Conservation (phyloP, 495 filamentous ascomycete genomes). For the Penicillium turbatum region DNA sequence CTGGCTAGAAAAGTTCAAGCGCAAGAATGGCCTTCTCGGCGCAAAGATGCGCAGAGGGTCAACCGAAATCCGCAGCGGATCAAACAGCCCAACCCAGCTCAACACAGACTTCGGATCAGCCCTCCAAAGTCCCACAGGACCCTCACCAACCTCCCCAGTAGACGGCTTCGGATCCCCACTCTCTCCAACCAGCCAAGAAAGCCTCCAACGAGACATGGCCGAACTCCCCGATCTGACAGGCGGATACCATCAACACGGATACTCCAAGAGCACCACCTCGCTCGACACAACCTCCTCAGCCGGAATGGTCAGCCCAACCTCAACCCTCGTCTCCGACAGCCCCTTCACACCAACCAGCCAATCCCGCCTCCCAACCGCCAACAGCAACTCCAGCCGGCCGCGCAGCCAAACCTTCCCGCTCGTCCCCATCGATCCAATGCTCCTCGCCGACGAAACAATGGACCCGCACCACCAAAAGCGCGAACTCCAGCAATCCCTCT, state of each 20-base stretch:
- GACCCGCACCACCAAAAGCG: constrained; percentile 66
- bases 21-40: constrained; percentile 74
- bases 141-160: constrained; percentile 69
- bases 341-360: constrained; percentile 67
- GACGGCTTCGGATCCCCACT: constrained; percentile 55
- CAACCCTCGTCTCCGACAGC: constrained; percentile 75
- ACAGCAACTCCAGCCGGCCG: constrained; percentile 60
- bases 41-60: constrained; percentile 69
- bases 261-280: constrained; percentile 56
- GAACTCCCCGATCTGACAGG: constrained; percentile 47
- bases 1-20: constrained; percentile 97
- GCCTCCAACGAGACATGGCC: constrained; percentile 51
- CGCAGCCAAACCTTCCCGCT: constrained; percentile 91
- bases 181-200: constrained; percentile 66
- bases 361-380: constrained; percentile 53
- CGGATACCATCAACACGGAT: constrained; percentile 52
- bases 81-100: constrained; percentile 37
- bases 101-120: constrained; percentile 52
- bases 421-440: constrained; percentile 61
- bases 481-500: constrained; percentile 45
- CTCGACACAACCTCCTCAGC: constrained; percentile 59
- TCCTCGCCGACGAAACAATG: constrained; percentile 57
- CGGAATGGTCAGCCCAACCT: constrained; percentile 76
- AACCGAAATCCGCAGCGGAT: constrained; percentile 54
- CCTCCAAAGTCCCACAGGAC: constrained; percentile 60